Conservation (phyloP, 352 stramenopile species). For the Pythium phragmitis region DNA sequence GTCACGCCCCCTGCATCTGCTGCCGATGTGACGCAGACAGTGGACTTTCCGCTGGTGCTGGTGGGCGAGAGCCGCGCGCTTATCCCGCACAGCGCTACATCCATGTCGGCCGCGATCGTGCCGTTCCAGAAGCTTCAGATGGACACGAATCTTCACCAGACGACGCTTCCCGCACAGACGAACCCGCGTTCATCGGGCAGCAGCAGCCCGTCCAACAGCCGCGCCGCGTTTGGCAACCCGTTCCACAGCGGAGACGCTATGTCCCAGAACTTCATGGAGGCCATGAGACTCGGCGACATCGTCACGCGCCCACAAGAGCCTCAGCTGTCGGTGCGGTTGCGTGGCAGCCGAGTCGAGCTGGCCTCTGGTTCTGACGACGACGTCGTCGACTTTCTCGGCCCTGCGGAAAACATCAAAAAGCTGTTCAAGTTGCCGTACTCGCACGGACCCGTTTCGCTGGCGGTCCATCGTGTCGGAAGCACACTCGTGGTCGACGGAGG, state of each 20-base stretch:
- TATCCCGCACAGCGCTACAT: not conserved
- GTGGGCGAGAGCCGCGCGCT: constrained; percentile 29
- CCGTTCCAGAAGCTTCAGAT: constrained; percentile 82
- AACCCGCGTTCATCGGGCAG: not conserved
- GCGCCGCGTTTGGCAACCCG: constrained; percentile 10
- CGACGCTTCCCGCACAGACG: constrained; percentile 40
- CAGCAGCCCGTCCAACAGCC: constrained; percentile 19
- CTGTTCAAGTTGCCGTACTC: constrained; percentile 88
- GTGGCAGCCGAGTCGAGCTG: constrained; percentile 66
- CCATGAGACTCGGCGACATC: constrained; percentile 52
- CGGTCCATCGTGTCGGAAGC: constrained; percentile 73
- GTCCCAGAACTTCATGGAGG: constrained; percentile 71
- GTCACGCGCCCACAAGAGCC: constrained; percentile 47
- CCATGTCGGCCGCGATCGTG: constrained; percentile 55
- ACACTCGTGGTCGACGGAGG: constrained; percentile 84
- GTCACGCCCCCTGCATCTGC: not conserved
- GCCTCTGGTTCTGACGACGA: constrained; percentile 66
- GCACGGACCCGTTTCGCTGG: constrained; percentile 70
- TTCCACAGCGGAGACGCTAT: constrained; percentile 32
- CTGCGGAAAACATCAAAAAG: constrained; percentile 84
- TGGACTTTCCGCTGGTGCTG: constrained; percentile 64
- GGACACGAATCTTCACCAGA: constrained; percentile 77
- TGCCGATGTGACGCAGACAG: not conserved
- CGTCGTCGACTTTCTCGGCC: constrained; percentile 74
- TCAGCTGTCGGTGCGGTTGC: constrained; percentile 71